phyloP scores from a whole-genome alignment of 495 filamentous ascomycete genomes.

The Penicillium roqueforti region DNA sequence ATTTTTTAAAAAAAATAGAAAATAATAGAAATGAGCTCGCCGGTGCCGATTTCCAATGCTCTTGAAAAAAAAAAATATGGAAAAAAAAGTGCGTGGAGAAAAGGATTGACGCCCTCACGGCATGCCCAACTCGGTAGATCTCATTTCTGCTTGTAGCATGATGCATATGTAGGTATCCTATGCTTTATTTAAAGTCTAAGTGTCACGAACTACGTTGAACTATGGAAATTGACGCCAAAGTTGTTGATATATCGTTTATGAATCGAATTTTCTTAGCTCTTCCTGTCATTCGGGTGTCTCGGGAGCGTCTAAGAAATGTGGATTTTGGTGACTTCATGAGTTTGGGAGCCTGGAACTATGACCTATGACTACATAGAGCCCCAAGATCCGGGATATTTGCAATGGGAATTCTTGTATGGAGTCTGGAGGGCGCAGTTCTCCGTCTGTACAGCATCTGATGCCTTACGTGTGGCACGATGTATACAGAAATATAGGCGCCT shows the following conservation, averaged over 20 bases:
- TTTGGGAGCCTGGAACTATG: not conserved
- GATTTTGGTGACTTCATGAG: slow-evolving; percentile 16
- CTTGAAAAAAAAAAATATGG: slow-evolving; percentile 2
- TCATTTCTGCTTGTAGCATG: not conserved
- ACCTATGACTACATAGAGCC: not conserved
- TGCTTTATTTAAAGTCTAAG: not conserved
- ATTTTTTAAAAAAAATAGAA: not conserved
- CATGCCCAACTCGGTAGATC: not conserved
- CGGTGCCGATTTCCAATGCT: slow-evolving; percentile 24
- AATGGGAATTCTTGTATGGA: too few species aligned
- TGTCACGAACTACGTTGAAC: not conserved
- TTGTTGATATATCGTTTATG: slow-evolving; percentile 6
- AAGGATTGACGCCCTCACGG: not conserved
- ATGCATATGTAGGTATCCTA: not conserved
- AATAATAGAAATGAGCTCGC: slow-evolving; percentile 5
- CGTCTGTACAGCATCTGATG: not conserved
- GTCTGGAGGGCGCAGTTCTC: too few species aligned
- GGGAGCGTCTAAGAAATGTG: slow-evolving; percentile 8
- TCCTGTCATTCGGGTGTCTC: slow-evolving; percentile 16
- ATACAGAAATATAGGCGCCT: slow-evolving; percentile 3
- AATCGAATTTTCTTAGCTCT: not conserved
- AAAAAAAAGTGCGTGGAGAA: slow-evolving; percentile 8
- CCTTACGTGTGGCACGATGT: not conserved
- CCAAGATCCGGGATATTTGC: not conserved
- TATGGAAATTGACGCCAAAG: not conserved